phyloP scores from a whole-genome alignment of 805 yeast species.

The Ogataea siamensis region DNA sequence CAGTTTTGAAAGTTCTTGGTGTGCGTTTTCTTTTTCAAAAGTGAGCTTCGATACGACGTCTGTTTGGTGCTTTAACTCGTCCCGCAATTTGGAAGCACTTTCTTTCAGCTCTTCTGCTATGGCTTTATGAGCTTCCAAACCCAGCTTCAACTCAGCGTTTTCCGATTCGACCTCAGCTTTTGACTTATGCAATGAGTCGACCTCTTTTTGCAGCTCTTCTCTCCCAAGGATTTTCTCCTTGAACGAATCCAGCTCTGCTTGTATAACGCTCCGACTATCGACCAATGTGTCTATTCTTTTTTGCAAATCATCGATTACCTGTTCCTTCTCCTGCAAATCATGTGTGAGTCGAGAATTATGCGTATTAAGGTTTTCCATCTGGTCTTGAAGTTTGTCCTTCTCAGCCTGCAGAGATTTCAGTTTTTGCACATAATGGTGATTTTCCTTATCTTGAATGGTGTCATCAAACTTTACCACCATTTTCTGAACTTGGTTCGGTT shows the following conservation, averaged over 20 bases:
- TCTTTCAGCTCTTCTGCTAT: background rate
- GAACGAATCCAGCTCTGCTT: conserved; percentile 8
- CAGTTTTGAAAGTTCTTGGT: background rate
- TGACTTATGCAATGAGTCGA: background rate
- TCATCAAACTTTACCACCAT: conserved; percentile 1
- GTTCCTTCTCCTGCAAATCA: background rate
- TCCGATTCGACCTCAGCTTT: conserved; percentile 1
- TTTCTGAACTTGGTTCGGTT: conserved; percentile 2
- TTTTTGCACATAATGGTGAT: background rate
- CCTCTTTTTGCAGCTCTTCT: conserved; percentile 4
- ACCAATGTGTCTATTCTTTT: conserved; percentile 3
- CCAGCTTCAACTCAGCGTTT: background rate
- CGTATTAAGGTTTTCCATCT: background rate
- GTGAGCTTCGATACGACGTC: background rate
- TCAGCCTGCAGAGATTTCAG: conserved; percentile 1
- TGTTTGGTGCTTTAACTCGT: background rate
- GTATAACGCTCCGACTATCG: background rate
- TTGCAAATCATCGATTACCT: background rate
- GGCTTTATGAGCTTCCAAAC: background rate
- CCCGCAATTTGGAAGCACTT: background rate
- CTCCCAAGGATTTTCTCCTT: conserved; percentile 1
- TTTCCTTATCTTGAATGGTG: conserved; percentile 1
- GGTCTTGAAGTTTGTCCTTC: conserved; percentile 1
- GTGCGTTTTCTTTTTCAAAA: background rate
- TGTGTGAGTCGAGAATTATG: background rate